Percentiles rank a stretch among this genome's conserved stretches.
phyloP scores from a whole-genome alignment of 495 filamentous ascomycete species.

The Bombardia bombarda region DNA sequence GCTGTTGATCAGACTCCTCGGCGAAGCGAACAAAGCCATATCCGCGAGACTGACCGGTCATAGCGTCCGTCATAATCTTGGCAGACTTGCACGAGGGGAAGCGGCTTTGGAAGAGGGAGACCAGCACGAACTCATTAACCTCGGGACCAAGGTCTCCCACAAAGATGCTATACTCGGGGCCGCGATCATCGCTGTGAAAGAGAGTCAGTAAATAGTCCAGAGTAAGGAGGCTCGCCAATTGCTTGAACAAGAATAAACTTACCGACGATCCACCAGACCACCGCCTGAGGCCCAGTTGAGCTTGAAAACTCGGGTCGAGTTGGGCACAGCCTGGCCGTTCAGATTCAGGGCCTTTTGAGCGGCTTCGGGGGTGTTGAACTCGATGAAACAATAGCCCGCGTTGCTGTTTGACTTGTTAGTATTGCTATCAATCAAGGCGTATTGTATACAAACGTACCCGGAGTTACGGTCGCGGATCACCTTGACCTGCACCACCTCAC shows the following conservation, averaged over 20 bases:
- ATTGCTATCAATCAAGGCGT: background rate
- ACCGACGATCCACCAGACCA: conserved; percentile 89
- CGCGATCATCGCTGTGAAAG: conserved; percentile 73
- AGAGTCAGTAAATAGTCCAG: conserved; percentile 15
- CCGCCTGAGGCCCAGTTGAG: conserved; percentile 98
- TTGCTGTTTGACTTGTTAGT: conserved; percentile 51
- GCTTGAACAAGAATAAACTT: conserved; percentile 20
- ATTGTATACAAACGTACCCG: conserved; percentile 57
- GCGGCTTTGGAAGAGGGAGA: conserved; percentile 91
- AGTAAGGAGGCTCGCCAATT: background rate
- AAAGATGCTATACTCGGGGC: conserved; percentile 94
- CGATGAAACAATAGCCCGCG: conserved; percentile 97
- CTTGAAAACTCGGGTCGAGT: conserved; percentile 93
- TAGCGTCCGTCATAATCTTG: conserved; percentile 99
- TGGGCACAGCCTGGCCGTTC: conserved; percentile 87
- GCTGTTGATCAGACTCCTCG: conserved; percentile 90
- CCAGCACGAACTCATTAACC: conserved; percentile 96
- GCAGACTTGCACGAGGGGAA: conserved; percentile 98
- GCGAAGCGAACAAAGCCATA: conserved; percentile 98
- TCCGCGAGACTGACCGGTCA: conserved; percentile 93
- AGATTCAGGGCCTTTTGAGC: conserved; percentile 83
- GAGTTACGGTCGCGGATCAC: conserved; percentile 99
- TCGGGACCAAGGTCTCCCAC: conserved; percentile 96
- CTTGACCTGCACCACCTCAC: conserved; percentile 94
- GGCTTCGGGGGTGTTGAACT: conserved; percentile 76